Conservation (phyloP, 2,329 filamentous ascomycete genomes). For the Davidsoniella australis region DNA sequence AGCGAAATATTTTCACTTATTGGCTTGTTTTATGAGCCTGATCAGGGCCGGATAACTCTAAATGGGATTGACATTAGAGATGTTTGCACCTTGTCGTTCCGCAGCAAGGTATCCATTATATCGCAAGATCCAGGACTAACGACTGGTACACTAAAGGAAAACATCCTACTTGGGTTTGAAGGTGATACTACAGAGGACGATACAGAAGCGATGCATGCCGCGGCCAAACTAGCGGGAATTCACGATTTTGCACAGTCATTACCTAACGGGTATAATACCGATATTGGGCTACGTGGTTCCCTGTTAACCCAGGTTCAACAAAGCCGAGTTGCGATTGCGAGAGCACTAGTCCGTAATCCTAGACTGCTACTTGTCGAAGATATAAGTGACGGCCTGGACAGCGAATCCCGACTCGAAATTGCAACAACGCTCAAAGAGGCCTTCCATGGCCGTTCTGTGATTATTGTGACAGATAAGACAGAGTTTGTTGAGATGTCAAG, state of each 20-base stretch:
- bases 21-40: conserved; percentile 15
- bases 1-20: conserved; percentile 18
- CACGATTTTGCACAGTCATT: conserved; percentile 62
- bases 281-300: conserved; percentile 44
- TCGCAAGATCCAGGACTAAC: conserved; percentile 32
- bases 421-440: conserved; percentile 34
- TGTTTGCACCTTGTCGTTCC: not conserved
- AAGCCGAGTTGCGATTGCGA: conserved; percentile 47
- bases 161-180: conserved; percentile 35
- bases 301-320: conserved; percentile 49
- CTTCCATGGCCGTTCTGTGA: conserved; percentile 20
- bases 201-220: conserved; percentile 2
- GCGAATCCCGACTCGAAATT: conserved; percentile 37
- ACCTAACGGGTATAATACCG: conserved; percentile 35
- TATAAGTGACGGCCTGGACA: conserved; percentile 47
- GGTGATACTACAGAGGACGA: not conserved
- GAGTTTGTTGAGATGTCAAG: conserved; percentile 27
- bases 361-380: conserved; percentile 51
- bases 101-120: conserved; percentile 33
- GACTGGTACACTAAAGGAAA: conserved; percentile 45
- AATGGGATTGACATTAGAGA: conserved; percentile 23
- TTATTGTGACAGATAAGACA: conserved; percentile 26
- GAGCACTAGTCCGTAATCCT: conserved; percentile 43
- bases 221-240: conserved; percentile 41
- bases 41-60: conserved; percentile 28